A percentile compares a stretch with the other conserved stretches of the same genome.
These are phyloP conservation scores for Austroboletus eburneus DNA, from an alignment of 768 basidiomycete species.

Conservation along the genomic window DNA sequence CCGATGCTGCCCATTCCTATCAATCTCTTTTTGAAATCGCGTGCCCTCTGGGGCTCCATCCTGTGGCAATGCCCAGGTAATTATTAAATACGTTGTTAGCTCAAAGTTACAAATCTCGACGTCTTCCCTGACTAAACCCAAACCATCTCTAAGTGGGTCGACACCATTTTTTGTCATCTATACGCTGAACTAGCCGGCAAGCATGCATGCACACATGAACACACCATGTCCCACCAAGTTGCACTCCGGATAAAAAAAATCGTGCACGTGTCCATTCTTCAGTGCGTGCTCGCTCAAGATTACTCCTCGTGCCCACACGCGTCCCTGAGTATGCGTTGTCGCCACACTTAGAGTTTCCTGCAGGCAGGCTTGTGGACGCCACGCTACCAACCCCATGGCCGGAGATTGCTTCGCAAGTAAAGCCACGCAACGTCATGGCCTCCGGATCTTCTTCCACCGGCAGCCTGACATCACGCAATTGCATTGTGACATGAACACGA, in stretches of 20 bases:
- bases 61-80: background rate
- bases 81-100: conserved; percentile 3
- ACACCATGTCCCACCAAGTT: no score
- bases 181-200: no score
- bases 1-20: background rate
- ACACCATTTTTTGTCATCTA: no score
- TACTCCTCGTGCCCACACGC: conserved; percentile 16
- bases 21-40: background rate
- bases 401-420: conserved; percentile 1
- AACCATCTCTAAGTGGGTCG: no score
- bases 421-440: conserved; percentile 12
- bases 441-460: conserved; percentile 22
- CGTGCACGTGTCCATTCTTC: conserved; percentile 21
- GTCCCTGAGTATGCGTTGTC: conserved; percentile 14
- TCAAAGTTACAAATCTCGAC: no score
- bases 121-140: background rate
- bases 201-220: no score
- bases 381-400: conserved; percentile 8
- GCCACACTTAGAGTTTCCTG: conserved; percentile 15
- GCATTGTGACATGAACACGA: conserved; percentile 1
- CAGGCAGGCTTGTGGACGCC: conserved; percentile 24
- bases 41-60: conserved; percentile 1
- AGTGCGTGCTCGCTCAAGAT: conserved; percentile 2
- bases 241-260: no score
- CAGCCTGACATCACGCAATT: conserved; percentile 12